Base-by-base conservation (phyloP, 495 filamentous ascomycete species). In the Tuber aestivum region DNA sequence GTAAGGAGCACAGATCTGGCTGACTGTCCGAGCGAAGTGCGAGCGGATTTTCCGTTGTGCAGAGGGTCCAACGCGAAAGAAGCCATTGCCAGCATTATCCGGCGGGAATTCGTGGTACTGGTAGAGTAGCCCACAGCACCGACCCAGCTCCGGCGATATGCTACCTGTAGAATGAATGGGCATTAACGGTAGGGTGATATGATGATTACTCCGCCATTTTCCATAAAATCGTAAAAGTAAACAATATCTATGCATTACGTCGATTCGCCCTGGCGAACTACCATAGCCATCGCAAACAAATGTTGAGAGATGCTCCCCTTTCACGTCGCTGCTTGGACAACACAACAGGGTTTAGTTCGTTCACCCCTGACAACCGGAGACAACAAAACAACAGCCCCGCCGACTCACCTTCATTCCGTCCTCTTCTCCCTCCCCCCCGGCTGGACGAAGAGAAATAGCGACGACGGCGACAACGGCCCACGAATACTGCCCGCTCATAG, bases 361-460 rank as follows among this genome's bases (percentile, higher is more conserved):
- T 79, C 70, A 72, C 77, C 77, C 77, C 77, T 79, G 77, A 79
- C 78, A 78, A 79, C 78, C 77, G 75, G 73, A 75, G 69, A 71
- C 72, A 78, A 79, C 77, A 79, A 75, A 79, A 79, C 70, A 79
- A 78, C 78, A 75, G 75, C 78, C 78, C 78, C 78, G 78, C 78
- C 78, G 79, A 79, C 78, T 79, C 78, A 76, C 78, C 27, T 65
- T 65, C 56, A 35, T 35, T 65, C 35, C 14, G 56, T 35, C 56
- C 18, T 18, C 56, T 7, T 65, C 56, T 65, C 9, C 56, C 18
- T 32, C 56, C 56, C 56, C 56, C 32, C 27, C 32, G 56, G 56
- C 27, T 35, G 56, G 72, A 79, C 70, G 69, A 72, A 65, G 78
- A 75, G 72, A 70, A 69, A 72, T 50, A 72, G 21, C 41, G 42